phyloP scores from a whole-genome alignment of 805 yeast species.

The Starmera amethionina region DNA sequence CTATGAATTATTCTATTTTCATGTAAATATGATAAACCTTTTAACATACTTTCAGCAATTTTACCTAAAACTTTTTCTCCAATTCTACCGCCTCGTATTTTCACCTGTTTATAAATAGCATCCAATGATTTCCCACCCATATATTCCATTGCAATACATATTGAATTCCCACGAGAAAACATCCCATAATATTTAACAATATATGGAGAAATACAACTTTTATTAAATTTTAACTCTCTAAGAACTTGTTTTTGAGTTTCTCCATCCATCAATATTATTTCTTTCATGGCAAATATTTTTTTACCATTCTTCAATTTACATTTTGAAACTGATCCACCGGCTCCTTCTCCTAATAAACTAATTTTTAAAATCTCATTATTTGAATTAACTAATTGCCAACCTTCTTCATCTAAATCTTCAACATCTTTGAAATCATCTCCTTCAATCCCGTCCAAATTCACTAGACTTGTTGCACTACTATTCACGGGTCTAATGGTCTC shows the following conservation, averaged over 20 bases:
- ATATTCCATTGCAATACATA: constrained; percentile 93
- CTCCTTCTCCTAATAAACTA: constrained; percentile 82
- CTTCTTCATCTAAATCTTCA: constrained; percentile 55
- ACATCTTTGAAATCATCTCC: constrained; percentile 25
- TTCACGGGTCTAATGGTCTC: too few species aligned
- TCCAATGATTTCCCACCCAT: constrained; percentile 92
- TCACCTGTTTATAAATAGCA: constrained; percentile 75
- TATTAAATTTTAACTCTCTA: constrained; percentile 83
- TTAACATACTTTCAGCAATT: constrained; percentile 75
- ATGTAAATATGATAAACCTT: constrained; percentile 82
- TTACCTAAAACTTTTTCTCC: constrained; percentile 91
- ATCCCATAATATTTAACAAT: constrained; percentile 93
- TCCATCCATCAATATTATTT: constrained; percentile 32
- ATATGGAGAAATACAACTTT: constrained; percentile 69
- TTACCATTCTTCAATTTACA: constrained; percentile 53
- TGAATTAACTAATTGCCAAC: constrained; percentile 60
- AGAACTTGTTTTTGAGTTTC: constrained; percentile 84
- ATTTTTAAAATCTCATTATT: constrained; percentile 56
- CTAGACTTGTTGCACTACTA: too few species aligned
- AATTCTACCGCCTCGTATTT: constrained; percentile 69
- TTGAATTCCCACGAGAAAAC: constrained; percentile 69
- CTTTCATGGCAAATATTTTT: constrained; percentile 71
- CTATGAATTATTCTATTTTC: constrained; percentile 84
- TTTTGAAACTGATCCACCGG: constrained; percentile 83
- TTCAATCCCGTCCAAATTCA: background rate